phyloP scores from a whole-genome alignment of 2,329 filamentous ascomycete species.

The Ceratocystiopsis minuta region DNA sequence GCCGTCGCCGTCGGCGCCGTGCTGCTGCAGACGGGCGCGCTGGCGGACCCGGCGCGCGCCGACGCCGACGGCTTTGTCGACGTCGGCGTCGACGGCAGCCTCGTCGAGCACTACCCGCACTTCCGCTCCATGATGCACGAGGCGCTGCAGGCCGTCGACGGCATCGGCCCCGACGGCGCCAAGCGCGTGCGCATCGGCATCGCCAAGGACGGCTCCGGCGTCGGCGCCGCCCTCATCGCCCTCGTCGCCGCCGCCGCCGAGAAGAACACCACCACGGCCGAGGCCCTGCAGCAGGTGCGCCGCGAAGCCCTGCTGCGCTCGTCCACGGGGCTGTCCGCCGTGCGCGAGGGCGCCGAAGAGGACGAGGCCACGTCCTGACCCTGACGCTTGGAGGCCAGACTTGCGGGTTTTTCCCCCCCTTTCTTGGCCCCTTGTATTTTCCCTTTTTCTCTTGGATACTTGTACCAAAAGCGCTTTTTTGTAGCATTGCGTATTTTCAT shows the following conservation, averaged over 20 bases:
- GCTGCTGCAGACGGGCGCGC: slow-evolving; percentile 60
- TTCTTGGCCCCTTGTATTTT: not conserved
- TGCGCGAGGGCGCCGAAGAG: slow-evolving; percentile 12
- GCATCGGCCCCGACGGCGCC: slow-evolving; percentile 62
- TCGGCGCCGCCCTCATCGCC: slow-evolving; percentile 90
- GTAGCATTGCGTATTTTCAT: too few species aligned
- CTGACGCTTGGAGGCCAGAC: too few species aligned
- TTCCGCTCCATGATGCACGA: slow-evolving; percentile 82
- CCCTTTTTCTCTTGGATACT: not conserved
- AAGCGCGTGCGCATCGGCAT: slow-evolving; percentile 85
- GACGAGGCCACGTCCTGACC: slow-evolving; percentile 2
- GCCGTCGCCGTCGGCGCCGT: slow-evolving; percentile 78
- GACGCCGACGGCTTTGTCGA: slow-evolving; percentile 55
- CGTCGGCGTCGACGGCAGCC: slow-evolving; percentile 81
- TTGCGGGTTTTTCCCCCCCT: too few species aligned
- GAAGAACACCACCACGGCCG: slow-evolving; percentile 19
- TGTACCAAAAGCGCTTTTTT: too few species aligned
- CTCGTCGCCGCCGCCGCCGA: slow-evolving; percentile 61
- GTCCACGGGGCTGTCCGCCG: slow-evolving; percentile 13
- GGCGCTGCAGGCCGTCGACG: slow-evolving; percentile 55
- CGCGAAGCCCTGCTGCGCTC: slow-evolving; percentile 12
- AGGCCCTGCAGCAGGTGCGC: slow-evolving; percentile 25
- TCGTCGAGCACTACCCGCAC: slow-evolving; percentile 90
- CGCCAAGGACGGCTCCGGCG: slow-evolving; percentile 87
- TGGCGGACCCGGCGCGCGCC: slow-evolving; percentile 31